These are phyloP conservation scores for Beauveria bassiana DNA, from an alignment of 2,329 filamentous ascomycete species.

Conservation along the genomic window DNA sequence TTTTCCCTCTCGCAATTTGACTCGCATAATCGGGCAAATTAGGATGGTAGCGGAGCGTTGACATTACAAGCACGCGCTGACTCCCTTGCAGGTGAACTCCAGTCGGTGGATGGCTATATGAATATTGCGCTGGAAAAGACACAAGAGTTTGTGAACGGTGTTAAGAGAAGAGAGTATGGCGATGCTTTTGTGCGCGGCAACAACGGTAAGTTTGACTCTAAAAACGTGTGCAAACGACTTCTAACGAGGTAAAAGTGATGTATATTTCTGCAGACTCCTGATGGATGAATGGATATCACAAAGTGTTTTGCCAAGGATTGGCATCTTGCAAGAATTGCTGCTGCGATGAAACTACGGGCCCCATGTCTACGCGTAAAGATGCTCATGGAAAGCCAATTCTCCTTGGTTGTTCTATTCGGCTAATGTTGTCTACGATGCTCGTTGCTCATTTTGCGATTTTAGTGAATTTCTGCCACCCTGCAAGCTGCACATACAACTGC, in stretches of 20 bases:
- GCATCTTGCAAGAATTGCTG: too few species aligned
- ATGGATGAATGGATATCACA: constrained; percentile 6
- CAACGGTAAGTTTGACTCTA: constrained; percentile 57
- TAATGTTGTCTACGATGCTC: constrained; percentile 43
- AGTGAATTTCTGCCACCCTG: background rate
- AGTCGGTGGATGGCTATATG: constrained; percentile 99
- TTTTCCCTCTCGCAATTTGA: background rate
- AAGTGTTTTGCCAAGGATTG: too few species aligned
- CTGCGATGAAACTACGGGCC: constrained; percentile 25
- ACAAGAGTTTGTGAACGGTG: constrained; percentile 81
- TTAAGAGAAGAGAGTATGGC: constrained; percentile 74
- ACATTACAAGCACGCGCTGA: constrained; percentile 12
- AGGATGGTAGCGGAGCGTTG: background rate
- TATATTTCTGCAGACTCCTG: constrained; percentile 58
- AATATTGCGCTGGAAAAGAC: constrained; percentile 98
- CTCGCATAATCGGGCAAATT: background rate
- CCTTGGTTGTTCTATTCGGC: constrained; percentile 54
- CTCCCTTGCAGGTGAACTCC: constrained; percentile 64
- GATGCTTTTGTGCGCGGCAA: constrained; percentile 95
- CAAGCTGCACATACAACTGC: constrained; percentile 48
- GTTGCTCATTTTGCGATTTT: constrained; percentile 52
- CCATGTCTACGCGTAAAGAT: constrained; percentile 54
- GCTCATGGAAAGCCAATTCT: constrained; percentile 56
- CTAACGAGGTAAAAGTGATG: constrained; percentile 46
- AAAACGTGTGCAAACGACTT: background rate